Conservation (phyloP, 2,329 filamentous ascomycete genomes). For the Sarocladium kiliense region DNA sequence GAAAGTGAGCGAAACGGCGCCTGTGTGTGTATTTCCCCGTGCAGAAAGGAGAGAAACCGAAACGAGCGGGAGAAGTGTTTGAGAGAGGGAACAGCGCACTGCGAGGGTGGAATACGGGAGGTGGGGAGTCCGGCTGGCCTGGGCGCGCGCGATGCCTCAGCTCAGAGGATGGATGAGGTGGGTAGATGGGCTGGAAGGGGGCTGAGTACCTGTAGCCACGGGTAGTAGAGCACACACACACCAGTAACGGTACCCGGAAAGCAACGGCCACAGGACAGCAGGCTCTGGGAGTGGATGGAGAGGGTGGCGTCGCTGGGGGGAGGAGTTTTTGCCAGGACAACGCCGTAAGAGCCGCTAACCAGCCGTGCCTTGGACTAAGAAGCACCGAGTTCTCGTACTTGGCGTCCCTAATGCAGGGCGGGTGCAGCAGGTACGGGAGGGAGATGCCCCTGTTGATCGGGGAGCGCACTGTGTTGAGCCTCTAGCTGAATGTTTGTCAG, state of each 20-base stretch:
- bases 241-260: too few species aligned
- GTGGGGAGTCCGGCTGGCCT: neutral
- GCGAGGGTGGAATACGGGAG: neutral
- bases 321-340: neutral
- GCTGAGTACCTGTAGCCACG: too few species aligned
- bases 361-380: neutral
- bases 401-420: slow-evolving; percentile 1
- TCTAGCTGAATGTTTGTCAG: too few species aligned
- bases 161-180: too few species aligned
- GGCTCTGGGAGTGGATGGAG: too few species aligned
- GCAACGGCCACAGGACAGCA: too few species aligned
- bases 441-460: neutral
- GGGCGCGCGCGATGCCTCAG: neutral
- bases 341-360: neutral
- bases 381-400: neutral
- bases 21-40: neutral
- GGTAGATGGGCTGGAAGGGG: too few species aligned
- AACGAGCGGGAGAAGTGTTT: neutral
- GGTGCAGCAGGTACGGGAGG: neutral
- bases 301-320: neutral
- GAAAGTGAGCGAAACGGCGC: neutral
- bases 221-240: too few species aligned
- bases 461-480: too few species aligned
- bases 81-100: neutral
- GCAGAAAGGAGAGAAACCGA: neutral